Evolutionary conservation across 768 basidiomycete species (phyloP).

Genomic region (Filobasidium wieringae): DNA sequence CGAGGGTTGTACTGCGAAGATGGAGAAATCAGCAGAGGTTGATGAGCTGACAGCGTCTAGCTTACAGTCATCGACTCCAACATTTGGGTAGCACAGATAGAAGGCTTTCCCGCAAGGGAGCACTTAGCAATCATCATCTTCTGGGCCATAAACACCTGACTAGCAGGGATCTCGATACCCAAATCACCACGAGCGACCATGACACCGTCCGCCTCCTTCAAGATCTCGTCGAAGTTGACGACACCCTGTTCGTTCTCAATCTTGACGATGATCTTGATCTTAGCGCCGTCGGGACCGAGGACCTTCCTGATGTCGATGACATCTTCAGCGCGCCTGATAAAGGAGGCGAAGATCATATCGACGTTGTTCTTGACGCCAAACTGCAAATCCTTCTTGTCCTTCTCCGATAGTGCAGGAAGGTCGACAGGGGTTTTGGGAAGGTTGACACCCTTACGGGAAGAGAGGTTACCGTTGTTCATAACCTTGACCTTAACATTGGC

Average conservation of each 20-base stretch:
- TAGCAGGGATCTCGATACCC: conserved; percentile 98
- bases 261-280: conserved; percentile 98
- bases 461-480: conserved; percentile 81
- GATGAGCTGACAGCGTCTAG: not conserved
- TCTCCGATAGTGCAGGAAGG: conserved; percentile 89
- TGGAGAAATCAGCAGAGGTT: not conserved
- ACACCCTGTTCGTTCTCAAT: conserved; percentile 99
- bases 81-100: conserved; percentile 99
- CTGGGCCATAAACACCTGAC: conserved; percentile 96
- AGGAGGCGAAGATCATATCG: conserved; percentile 99
- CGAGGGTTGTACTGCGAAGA: conserved; percentile 75
- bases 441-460: conserved; percentile 97
- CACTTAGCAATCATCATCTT: conserved; percentile 99
- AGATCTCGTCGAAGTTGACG: conserved; percentile 95
- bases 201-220: conserved; percentile 89
- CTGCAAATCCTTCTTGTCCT: conserved; percentile 87
- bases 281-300: conserved; percentile 86
- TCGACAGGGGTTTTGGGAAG: conserved; percentile 96
- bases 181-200: conserved; percentile 99
- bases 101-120: conserved; percentile 94
- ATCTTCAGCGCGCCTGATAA: conserved; percentile 90
- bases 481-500: conserved; percentile 68
- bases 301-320: conserved; percentile 85
- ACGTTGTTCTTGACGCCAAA: conserved; percentile 97
- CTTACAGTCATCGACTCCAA: conserved; percentile 96